Evolutionary conservation across 2,329 filamentous ascomycete species (phyloP), one percentile per base, ranked within the genome.

Genomic region (Penicillium olsonii): DNA sequence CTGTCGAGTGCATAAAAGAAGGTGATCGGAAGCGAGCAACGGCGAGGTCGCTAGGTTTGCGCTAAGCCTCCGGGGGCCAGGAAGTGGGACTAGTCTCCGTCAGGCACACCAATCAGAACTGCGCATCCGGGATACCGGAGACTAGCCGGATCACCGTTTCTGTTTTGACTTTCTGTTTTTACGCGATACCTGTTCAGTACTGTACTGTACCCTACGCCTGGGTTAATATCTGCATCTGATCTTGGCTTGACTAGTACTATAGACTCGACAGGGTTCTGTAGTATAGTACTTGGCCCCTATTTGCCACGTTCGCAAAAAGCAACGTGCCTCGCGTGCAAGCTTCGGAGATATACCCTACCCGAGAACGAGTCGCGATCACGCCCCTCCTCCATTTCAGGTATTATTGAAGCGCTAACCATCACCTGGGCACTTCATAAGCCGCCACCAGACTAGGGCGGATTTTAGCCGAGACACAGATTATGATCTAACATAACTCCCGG

Each of bases 251-350:
- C n/a, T n/a, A n/a, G n/a, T n/a, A n/a, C n/a, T n/a, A n/a, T n/a
- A n/a, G 22, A 5, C 22, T 24, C 8, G 22, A 8, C 29, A 47
- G 14, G 15, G 19, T 34, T 24, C 22, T 24, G 8, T 8, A 24
- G 22, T n/a, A n/a, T n/a, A 24, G 22, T 24, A 8, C 22, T 39
- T 20, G 24, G 37, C 44, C 44, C 26, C 43, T 35, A 24, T 33
- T 14, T 34, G 20, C 18, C 37, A 17, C 19, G n/a, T 18, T 19
- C 27, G 17, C n/a, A 27, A 35, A 35, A 35, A 17, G 17, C 18
- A 27, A 35, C 5, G 10, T 18, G 18, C n/a, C 29, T 29, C 37
- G n/a, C n/a, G 37, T 48, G 45, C 45, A 48, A 47, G 37, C 29
- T 15, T 31, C 38, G 38, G 38, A 48, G 31, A 31, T 48, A 31